A percentile compares a stretch with the other conserved stretches of the same genome.
These are phyloP conservation scores for Calonectria ilicicola DNA, from an alignment of 2,329 filamentous ascomycete genomes.

Conservation along the genomic window DNA sequence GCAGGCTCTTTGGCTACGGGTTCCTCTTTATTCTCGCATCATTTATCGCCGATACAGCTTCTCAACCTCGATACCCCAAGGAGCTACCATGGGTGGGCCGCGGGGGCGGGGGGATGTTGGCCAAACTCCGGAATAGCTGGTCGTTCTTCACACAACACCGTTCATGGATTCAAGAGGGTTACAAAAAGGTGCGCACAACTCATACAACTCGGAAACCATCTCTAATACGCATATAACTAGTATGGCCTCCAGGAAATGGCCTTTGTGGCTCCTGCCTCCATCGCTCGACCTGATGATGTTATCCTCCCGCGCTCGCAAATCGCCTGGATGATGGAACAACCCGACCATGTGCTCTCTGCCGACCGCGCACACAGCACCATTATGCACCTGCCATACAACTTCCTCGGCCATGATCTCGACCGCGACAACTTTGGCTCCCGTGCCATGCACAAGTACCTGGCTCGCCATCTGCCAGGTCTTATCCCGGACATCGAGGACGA, in stretches of 20 bases:
- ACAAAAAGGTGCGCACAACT: constrained; percentile 50
- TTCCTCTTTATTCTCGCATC: constrained; percentile 50
- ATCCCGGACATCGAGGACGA: constrained; percentile 57
- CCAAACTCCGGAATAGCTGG: constrained; percentile 53
- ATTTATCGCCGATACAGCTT: constrained; percentile 54
- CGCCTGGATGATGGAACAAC: constrained; percentile 60
- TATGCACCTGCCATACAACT: constrained; percentile 55
- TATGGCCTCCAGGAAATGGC: constrained; percentile 55
- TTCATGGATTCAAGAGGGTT: constrained; percentile 56
- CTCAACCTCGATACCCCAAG: constrained; percentile 53
- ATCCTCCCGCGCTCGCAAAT: constrained; percentile 58
- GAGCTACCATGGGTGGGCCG: constrained; percentile 56
- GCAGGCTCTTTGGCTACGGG: constrained; percentile 43
- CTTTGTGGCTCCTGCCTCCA: constrained; percentile 56
- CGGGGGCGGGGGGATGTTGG: constrained; percentile 47
- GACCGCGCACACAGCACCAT: constrained; percentile 55
- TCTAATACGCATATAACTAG: constrained; percentile 33
- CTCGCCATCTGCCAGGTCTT: constrained; percentile 52
- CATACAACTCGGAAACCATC: neutral
- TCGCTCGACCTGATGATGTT: constrained; percentile 56
- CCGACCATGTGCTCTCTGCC: constrained; percentile 57
- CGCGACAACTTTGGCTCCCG: constrained; percentile 53
- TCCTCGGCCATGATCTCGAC: constrained; percentile 51
- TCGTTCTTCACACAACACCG: constrained; percentile 53
- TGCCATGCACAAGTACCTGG: constrained; percentile 58